Evolutionary conservation across 441 rosid genomes (phyloP).

Genomic region (Erysimum cheiri): DNA sequence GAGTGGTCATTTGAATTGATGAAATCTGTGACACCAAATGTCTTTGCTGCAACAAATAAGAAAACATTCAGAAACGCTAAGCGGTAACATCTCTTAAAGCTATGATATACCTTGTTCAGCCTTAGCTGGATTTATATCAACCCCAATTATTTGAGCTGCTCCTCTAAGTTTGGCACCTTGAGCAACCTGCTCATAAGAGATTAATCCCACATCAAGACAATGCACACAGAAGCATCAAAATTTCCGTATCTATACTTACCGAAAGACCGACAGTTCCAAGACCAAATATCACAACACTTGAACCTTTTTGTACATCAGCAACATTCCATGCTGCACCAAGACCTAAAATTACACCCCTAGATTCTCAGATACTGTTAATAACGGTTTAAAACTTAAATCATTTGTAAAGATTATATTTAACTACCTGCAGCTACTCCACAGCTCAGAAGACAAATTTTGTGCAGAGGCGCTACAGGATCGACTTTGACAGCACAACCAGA

Average conservation of each 20-base stretch:
- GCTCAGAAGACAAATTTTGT: slow-evolving; percentile 87
- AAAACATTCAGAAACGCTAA: slow-evolving; percentile 15
- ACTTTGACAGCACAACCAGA: slow-evolving; percentile 96
- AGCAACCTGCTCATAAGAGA: slow-evolving; percentile 65
- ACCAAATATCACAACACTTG: slow-evolving; percentile 84
- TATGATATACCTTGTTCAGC: slow-evolving; percentile 61
- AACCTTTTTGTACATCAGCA: slow-evolving; percentile 77
- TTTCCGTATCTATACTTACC: slow-evolving; percentile 52
- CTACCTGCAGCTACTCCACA: slow-evolving; percentile 80
- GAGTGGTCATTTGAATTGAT: slow-evolving; percentile 65
- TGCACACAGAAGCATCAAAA: not conserved
- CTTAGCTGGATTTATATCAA: slow-evolving; percentile 79
- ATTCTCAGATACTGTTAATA: slow-evolving; percentile 13
- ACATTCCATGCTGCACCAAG: slow-evolving; percentile 99
- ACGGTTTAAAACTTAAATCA: not conserved
- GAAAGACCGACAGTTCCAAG: slow-evolving; percentile 96
- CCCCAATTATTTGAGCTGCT: slow-evolving; percentile 83
- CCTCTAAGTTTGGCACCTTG: slow-evolving; percentile 93
- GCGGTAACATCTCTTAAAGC: slow-evolving; percentile 3
- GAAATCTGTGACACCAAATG: slow-evolving; percentile 80
- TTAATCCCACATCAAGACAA: slow-evolving; percentile 13
- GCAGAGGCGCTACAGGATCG: slow-evolving; percentile 65
- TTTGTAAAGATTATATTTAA: not conserved
- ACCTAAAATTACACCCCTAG: slow-evolving; percentile 49
- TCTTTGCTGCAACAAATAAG: slow-evolving; percentile 63